Base-by-base conservation (phyloP, 768 basidiomycete genomes). In the Lactifluus volemus region DNA sequence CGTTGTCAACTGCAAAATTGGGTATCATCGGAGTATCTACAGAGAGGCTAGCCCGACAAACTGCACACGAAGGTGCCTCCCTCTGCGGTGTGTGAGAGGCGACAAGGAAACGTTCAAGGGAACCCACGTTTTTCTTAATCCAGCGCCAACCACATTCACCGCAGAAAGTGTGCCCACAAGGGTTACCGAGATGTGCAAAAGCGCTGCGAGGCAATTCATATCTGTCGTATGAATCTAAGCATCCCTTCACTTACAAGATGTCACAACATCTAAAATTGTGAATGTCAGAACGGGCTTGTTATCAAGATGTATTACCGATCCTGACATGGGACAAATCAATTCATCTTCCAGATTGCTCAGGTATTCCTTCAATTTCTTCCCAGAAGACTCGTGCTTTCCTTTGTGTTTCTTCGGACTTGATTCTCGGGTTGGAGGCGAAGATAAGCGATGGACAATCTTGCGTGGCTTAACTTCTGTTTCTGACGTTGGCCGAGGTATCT, bases 141-240 rank as follows among this genome's bases (percentile, higher is more conserved):
- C 87, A 89, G 59, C 75, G 70, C 72, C 79, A 77, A 11, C 80
- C 81, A 67, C 88, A 90, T 45, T 81, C 77, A 8, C 84, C 88
- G 60, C 88, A 90, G 61, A 79, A 80, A 29, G 81, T 83, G 68
- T 90, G 88, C 12, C 88, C 88, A 66, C 88, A 90, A 2, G 88
- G 85, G 67, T 83, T 86, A 25, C 80, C 77, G 30, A 83, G 63
- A 68, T 89, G 83, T 4, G 85, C 76, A 36, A 78, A 80, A 38
- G 80, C 84, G 57, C 88, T 88, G 61, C 14, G 58, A 29, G 19
- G 41, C 8, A 47, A 38, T 55, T 54, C 63, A n/a, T 60, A 44
- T 51, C 32, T 17, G 19, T 30, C n/a, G 29, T 44, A 48, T 29
- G 57, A 47, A 38, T 29, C 11, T 34, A 60, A 62, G 49, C 49